phyloP scores from a whole-genome alignment of 768 basidiomycete genomes.

The Tremella yokohamensis region DNA sequence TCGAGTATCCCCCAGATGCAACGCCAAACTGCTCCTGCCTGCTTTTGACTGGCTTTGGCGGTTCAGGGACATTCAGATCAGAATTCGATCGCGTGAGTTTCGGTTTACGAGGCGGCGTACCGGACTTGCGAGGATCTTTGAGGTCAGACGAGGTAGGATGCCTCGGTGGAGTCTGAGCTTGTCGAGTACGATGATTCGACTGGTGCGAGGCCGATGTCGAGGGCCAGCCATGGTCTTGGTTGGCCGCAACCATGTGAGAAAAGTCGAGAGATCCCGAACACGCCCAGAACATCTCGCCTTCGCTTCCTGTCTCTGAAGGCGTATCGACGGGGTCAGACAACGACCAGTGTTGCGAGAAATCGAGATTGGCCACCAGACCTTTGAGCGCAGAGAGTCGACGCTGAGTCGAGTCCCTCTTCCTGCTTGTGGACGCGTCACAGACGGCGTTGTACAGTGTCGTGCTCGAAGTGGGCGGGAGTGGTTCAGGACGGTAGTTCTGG shows the following conservation, averaged over 20 bases:
- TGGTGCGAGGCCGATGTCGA: background rate
- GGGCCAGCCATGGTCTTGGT: slow-evolving; percentile 3
- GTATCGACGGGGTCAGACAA: slow-evolving; percentile 5
- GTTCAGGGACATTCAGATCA: slow-evolving; percentile 25
- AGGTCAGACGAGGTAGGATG: slow-evolving; percentile 1
- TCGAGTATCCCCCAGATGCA: slow-evolving; percentile 34
- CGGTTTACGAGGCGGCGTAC: slow-evolving; percentile 26
- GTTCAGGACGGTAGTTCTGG: background rate
- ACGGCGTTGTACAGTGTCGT: background rate
- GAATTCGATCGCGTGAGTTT: slow-evolving; percentile 20
- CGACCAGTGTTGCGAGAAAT: slow-evolving; percentile 42
- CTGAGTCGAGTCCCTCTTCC: slow-evolving; percentile 40
- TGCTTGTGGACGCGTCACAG: slow-evolving; percentile 7
- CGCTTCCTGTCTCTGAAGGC: background rate
- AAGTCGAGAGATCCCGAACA: slow-evolving; percentile 10
- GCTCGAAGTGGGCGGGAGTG: background rate
- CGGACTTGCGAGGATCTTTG: slow-evolving; percentile 10
- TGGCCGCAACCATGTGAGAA: background rate
- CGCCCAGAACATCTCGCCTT: slow-evolving; percentile 18
- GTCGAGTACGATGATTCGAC: background rate
- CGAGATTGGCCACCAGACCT: slow-evolving; percentile 40
- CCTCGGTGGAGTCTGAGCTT: background rate
- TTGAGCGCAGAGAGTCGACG: slow-evolving; percentile 32
- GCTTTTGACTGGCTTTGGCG: slow-evolving; percentile 19
- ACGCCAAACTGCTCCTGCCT: slow-evolving; percentile 37